phyloP scores from a whole-genome alignment of 192 early-diverging fungal species.

The Linnemannia elongata region DNA sequence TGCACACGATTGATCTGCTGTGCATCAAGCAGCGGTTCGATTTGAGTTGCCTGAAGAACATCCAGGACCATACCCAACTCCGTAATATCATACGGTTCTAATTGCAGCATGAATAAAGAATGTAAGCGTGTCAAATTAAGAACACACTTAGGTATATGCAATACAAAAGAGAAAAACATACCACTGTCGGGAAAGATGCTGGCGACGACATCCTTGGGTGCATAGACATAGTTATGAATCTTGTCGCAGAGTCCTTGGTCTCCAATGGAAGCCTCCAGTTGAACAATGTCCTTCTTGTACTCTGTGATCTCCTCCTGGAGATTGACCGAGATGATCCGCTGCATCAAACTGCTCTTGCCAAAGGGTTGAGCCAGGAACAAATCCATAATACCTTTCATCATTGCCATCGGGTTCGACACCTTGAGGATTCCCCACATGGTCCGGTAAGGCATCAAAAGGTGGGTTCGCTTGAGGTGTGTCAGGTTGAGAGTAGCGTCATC shows the following conservation, averaged over 20 bases:
- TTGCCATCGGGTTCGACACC: slow-evolving; percentile 66
- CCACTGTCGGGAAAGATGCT: slow-evolving; percentile 34
- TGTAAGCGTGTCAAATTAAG: too few relatives aligned
- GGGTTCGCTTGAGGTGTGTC: slow-evolving; percentile 66
- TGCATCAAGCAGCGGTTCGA: slow-evolving; percentile 27
- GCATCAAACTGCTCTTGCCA: slow-evolving; percentile 65
- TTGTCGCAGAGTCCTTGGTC: slow-evolving; percentile 62
- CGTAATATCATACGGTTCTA: slow-evolving; percentile 44
- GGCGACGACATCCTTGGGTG: slow-evolving; percentile 22
- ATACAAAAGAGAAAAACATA: neutral
- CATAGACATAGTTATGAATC: slow-evolving; percentile 62
- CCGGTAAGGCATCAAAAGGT: slow-evolving; percentile 66
- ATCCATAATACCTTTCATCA: slow-evolving; percentile 70
- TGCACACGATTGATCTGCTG: slow-evolving; percentile 38
- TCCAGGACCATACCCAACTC: slow-evolving; percentile 40
- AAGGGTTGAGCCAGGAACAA: slow-evolving; percentile 72
- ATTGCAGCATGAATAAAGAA: neutral
- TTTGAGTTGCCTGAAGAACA: slow-evolving; percentile 27
- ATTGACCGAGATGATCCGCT: slow-evolving; percentile 70
- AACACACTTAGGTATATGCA: neutral
- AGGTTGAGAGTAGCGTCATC: slow-evolving; percentile 63
- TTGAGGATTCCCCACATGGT: slow-evolving; percentile 64
- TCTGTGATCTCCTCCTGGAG: slow-evolving; percentile 65
- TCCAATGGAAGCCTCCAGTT: slow-evolving; percentile 42
- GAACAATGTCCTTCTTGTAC: slow-evolving; percentile 61